These are phyloP conservation scores for Nigrospora osmanthi DNA, from an alignment of 2,329 filamentous ascomycete species.

Conservation along the genomic window DNA sequence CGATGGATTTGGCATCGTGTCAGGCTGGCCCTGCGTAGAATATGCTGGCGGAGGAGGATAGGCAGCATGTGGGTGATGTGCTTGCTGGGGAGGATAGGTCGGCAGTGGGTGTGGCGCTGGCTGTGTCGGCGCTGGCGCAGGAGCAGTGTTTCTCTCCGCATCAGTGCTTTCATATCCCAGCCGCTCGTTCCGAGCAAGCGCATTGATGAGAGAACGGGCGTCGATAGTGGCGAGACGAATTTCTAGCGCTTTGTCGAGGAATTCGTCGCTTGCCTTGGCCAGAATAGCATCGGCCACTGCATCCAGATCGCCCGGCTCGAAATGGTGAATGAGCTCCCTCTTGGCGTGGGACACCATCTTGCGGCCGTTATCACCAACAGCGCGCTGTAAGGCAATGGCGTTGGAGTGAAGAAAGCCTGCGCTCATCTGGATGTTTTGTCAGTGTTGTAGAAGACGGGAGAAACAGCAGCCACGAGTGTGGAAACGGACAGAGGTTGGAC, in stretches of 20 bases:
- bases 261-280: conserved; percentile 34
- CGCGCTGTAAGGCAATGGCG: conserved; percentile 24
- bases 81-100: not conserved
- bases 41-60: too few relatives aligned
- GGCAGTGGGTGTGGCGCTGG: not conserved
- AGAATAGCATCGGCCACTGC: conserved; percentile 34
- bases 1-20: too few relatives aligned
- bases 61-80: not conserved
- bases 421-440: conserved; percentile 31
- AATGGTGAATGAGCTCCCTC: conserved; percentile 30
- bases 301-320: conserved; percentile 35
- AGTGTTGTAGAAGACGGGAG: too few relatives aligned
- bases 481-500: too few relatives aligned
- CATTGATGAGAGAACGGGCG: conserved; percentile 46
- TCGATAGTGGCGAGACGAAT: conserved; percentile 44
- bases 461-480: too few relatives aligned
- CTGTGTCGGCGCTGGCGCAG: conserved; percentile 2
- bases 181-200: conserved; percentile 47
- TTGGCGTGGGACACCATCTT: conserved; percentile 33
- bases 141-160: not conserved
- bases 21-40: too few relatives aligned
- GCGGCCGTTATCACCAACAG: conserved; percentile 36
- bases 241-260: conserved; percentile 46
- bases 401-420: conserved; percentile 37
- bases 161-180: conserved; percentile 41